These are phyloP conservation scores for Phytophthora melonis DNA, from an alignment of 352 stramenopile genomes.

Conservation along the genomic window DNA sequence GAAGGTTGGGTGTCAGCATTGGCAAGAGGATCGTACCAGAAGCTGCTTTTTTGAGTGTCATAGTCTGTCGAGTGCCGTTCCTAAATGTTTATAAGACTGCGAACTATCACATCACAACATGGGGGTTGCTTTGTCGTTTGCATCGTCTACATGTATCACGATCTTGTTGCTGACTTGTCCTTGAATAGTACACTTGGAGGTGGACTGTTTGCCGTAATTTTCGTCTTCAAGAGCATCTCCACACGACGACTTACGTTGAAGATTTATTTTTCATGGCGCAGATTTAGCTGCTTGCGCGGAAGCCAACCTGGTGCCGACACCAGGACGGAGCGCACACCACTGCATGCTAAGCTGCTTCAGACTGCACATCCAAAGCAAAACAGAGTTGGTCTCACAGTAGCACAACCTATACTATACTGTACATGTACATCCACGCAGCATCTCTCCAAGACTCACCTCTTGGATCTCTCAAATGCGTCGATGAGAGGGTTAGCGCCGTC, in stretches of 20 bases:
- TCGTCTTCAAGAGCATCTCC: background rate
- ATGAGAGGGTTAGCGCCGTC: slow-evolving; percentile 34
- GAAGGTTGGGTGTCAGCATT: slow-evolving; percentile 6
- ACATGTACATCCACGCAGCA: background rate
- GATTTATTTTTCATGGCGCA: background rate
- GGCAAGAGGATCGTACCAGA: background rate
- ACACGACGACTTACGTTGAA: background rate
- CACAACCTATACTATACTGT: background rate
- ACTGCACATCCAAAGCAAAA: slow-evolving; percentile 16
- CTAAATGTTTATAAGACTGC: slow-evolving; percentile 38
- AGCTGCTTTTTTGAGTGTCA: slow-evolving; percentile 25
- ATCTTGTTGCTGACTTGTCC: background rate
- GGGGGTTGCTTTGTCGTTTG: background rate
- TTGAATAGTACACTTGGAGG: background rate
- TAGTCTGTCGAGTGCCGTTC: slow-evolving; percentile 31
- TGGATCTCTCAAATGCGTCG: slow-evolving; percentile 37
- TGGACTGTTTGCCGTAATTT: background rate
- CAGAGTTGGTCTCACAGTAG: background rate
- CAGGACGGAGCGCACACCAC: slow-evolving; percentile 44
- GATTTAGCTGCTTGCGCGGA: slow-evolving; percentile 25
- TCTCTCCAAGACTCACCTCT: slow-evolving; percentile 32
- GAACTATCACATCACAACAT: slow-evolving; percentile 13
- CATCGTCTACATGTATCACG: background rate
- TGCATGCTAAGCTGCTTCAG: slow-evolving; percentile 44
- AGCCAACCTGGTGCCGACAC: slow-evolving; percentile 33